Base-by-base conservation (phyloP, 495 filamentous ascomycete genomes). In the Cercophora samala region DNA sequence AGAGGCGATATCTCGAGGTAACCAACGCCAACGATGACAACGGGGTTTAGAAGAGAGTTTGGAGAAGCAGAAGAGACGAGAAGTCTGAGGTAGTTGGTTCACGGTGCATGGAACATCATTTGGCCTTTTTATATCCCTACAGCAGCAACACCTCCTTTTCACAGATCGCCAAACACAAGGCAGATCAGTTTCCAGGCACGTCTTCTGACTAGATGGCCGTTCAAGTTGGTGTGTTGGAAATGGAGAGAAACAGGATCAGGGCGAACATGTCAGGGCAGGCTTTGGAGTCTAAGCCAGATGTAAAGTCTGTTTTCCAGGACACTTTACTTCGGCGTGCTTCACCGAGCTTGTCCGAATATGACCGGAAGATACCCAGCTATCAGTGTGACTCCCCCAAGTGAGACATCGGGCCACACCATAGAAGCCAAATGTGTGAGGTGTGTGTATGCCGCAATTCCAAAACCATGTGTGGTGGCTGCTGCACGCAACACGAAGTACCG, bases 341-440 rank as follows among this genome's bases (percentile, higher is more conserved):
- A 73, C 74, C 72, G 73, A 71, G 67, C 53, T 46, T 21, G 62
- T 68, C 64, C 66, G 59, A 66, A 68, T 22, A 60, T 25, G 46
- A 66, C 61, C 70, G 64, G 66, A 70, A 64, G 32, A 58, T 59
- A 67, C 64, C 62, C 37, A 65, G 56, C 37, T 55, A 64, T 64
- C 68, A 71, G 66, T 70, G 74, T 74, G 73, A 76, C 74, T 75
- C 62, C 63, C 37, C 55, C 56, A 66, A 58, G 70, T 76, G 74
- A 76, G 74, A 76, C 74, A 76, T 59, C 54, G 68, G 70, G 70
- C 69, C 67, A 73, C 74, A 76, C 74, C 67, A 73, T 68, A 68
- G n/a, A n/a, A 18, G 22, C 53, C 22, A 4, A 59, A 66, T 32
- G 22, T 32, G 51, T 42, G 22, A 23, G 13, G 22, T 21, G 53